Evolutionary conservation across 208 protist species (phyloP), one percentile per base, ranked within the genome.

Genomic region (Trypanosomatidae sp.): DNA sequence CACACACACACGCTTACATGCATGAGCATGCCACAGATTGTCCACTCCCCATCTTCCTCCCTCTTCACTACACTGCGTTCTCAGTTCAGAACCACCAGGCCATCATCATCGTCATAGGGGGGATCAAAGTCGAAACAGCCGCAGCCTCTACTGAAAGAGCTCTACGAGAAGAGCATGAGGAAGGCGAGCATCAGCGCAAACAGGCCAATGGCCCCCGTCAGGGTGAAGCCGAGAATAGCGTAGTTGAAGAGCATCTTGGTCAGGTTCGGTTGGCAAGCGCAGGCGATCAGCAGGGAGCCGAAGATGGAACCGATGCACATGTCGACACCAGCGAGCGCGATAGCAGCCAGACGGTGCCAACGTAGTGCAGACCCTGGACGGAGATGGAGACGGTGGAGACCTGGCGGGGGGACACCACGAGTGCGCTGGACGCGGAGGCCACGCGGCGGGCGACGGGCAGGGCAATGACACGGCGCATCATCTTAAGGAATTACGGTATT

Each of bases 151-250:
- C 46, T 6, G 6, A 53, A 36, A 69, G 2, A 33, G 12, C 65
- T 84, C 83, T 94, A 94, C 49, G 90, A 92, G 90, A 94, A 94
- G 83, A 94, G 85, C 90, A 94, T 95, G 77, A 95, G 81, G 75
- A 95, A 95, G 72, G 90, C 88, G 65, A 93, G 82, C 88, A 95
- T 91, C 69, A 93, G 86, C 19, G 88, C 86, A 70, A 95, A 95
- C 71, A 95, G 84, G 43, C 88, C 90, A 73, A 95, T 93, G 56
- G 90, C 90, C 87, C 93, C 90, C 36, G 90, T 93, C 83, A 95
- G 81, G 69, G 90, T 88, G 71, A 95, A 92, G 43, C 87, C 87
- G 10, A 91, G 86, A 88, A 94, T 91, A 74, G 87, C 85, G 76
- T 94, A 94, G 81, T 92, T 92, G 80, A 94, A 92, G 41, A 95